These are phyloP conservation scores for Daedaleopsis nitida DNA, from an alignment of 768 basidiomycete species.

Conservation along the genomic window DNA sequence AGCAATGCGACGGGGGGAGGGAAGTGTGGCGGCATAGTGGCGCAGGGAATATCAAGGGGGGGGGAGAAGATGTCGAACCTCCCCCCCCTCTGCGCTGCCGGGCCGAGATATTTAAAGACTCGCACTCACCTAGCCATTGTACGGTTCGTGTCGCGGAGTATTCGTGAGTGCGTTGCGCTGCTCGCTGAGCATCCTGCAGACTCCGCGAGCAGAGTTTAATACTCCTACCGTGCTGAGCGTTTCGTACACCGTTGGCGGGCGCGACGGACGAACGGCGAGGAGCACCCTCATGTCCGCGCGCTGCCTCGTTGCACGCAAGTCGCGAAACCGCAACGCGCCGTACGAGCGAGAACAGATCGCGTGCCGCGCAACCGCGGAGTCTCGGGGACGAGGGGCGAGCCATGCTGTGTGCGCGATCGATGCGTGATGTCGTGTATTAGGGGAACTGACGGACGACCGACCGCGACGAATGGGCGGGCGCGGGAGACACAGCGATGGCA, in stretches of 20 bases:
- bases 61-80: no score
- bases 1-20: not conserved
- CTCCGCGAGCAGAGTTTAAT: slow-evolving; percentile 4
- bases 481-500: not conserved
- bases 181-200: not conserved
- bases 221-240: slow-evolving; percentile 9
- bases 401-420: slow-evolving; percentile 10
- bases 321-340: slow-evolving; percentile 1
- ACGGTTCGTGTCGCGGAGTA: not conserved
- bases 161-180: not conserved
- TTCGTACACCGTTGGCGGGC: not conserved
- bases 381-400: not conserved
- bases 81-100: not conserved
- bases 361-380: not conserved
- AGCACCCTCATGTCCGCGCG: slow-evolving; percentile 8
- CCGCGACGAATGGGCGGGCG: slow-evolving; percentile 6
- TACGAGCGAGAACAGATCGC: not conserved
- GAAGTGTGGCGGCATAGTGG: not conserved
- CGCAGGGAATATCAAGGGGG: no score
- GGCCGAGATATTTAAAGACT: not conserved
- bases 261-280: not conserved
- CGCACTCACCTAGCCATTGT: slow-evolving; percentile 3
- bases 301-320: slow-evolving; percentile 4
- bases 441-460: not conserved
- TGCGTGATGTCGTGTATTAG: slow-evolving; percentile 4